These are phyloP conservation scores for Ceratobasidium sp. DNA, from an alignment of 1,284 basidiomycete species.

Conservation along the genomic window DNA sequence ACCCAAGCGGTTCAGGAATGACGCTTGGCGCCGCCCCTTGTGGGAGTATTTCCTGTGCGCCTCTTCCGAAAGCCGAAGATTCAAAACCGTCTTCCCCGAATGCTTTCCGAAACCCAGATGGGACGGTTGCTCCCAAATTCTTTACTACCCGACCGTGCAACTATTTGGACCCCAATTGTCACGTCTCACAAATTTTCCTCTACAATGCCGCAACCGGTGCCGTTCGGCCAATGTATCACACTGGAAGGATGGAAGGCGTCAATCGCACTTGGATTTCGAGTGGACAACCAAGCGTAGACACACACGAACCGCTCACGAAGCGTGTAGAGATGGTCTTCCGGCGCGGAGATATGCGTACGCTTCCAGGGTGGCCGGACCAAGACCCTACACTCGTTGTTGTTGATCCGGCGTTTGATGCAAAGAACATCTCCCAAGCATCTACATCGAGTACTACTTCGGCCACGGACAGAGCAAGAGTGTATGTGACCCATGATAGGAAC, in stretches of 20 bases:
- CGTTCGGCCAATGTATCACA: constrained; percentile 29
- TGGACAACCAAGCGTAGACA: not conserved
- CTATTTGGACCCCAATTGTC: constrained; percentile 33
- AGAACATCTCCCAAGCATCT: not conserved
- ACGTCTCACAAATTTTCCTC: constrained; percentile 30
- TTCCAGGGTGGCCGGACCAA: constrained; percentile 26
- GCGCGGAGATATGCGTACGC: not conserved
- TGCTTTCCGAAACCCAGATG: constrained; percentile 15
- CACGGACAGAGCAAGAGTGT: not conserved
- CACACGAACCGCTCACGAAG: not conserved
- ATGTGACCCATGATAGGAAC: not conserved
- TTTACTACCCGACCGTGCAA: constrained; percentile 29
- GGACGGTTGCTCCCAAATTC: constrained; percentile 22
- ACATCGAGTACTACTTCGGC: not conserved
- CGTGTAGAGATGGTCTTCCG: constrained; percentile 21
- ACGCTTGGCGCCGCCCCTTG: constrained; percentile 28
- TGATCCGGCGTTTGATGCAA: constrained; percentile 8
- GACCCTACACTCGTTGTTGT: constrained; percentile 2
- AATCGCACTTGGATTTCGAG: not conserved
- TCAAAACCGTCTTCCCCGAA: not conserved
- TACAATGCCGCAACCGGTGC: constrained; percentile 16
- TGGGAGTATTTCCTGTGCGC: constrained; percentile 21
- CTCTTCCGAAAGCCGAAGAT: not conserved
- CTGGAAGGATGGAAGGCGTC: constrained; percentile 15
- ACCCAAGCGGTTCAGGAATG: constrained; percentile 21